Evolutionary conservation across 2,329 filamentous ascomycete species (phyloP), one percentile per base, ranked within the genome.

Genomic region (Aureobasidium sp.): DNA sequence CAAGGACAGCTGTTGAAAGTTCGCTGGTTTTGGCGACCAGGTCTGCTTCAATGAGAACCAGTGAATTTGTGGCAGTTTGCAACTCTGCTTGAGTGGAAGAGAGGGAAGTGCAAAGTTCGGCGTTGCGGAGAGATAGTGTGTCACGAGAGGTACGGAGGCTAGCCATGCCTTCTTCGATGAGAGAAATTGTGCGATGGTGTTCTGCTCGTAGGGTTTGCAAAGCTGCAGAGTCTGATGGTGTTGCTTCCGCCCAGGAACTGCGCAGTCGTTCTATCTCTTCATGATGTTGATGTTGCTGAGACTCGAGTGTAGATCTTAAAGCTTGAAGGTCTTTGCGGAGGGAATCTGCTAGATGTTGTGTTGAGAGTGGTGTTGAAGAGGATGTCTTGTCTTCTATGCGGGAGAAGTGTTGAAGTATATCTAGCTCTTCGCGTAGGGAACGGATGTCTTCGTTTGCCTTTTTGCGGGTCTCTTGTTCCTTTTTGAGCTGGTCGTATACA

Each of bases 381-480:
- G 39, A 10, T 2, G 6, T 1, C 14, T 44, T 34, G 42, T 36
- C 34, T 45, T 48, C 32, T 1, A 51, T 41, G 8, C 47, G 53
- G 6, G 30, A 13, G 5, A 59, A 53, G 1, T 65, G 62, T 6
- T 64, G 66, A 13, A 66, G 62, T 34, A 65, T 61, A 10, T 71
- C 67, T 3, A 68, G 60, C 37, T 69, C 68, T 41, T 71, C 62
- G 13, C 64, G 63, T 25, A 66, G 62, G 10, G 61, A 47, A n/a
- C 50, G 54, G 2, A 63, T 63, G 30, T 61, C 55, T 50, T 68
- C 66, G 32, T 67, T 66, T 9, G 67, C 66, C 34, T 32, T 55
- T 10, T 21, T 25, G 6, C 34, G 29, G 5, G 13, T 34, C 13
- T 51, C 25, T 48, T 54, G 47, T 7, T 62, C 61, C 9, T 49